Conservation (phyloP, 164 flowering plant species). For the Piper longum region DNA sequence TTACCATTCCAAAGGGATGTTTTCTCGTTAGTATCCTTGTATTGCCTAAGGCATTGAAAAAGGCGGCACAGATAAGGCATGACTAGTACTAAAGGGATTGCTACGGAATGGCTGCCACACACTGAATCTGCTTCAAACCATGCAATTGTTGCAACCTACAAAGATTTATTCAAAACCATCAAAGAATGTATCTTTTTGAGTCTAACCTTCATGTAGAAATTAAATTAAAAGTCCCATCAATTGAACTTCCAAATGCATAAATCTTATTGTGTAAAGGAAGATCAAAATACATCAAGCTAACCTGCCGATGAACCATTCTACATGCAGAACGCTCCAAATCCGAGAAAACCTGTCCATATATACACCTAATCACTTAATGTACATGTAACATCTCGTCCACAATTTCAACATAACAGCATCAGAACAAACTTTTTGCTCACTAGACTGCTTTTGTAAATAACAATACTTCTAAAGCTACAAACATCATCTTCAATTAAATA, state of each 20-base stretch:
- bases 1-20: constrained; percentile 72
- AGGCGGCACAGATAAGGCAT: constrained; percentile 76
- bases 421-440: not conserved
- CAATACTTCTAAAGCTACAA: no score
- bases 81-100: constrained; percentile 86
- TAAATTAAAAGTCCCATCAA: not conserved
- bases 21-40: constrained; percentile 80
- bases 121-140: constrained; percentile 99
- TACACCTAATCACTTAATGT: not conserved
- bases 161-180: no score
- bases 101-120: constrained; percentile 90
- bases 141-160: constrained; percentile 95
- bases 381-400: not conserved
- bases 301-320: constrained; percentile 96
- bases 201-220: not conserved
- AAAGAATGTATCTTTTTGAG: not conserved
- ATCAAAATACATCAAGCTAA: constrained; percentile 15
- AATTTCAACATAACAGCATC: not conserved
- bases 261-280: not conserved
- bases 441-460: no score
- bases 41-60: constrained; percentile 90
- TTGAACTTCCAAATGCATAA: not conserved
- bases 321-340: constrained; percentile 97
- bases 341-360: constrained; percentile 64
- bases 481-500: no score